Evolutionary conservation across 805 yeast species (phyloP).

Genomic region (Candida stauntonica): DNA sequence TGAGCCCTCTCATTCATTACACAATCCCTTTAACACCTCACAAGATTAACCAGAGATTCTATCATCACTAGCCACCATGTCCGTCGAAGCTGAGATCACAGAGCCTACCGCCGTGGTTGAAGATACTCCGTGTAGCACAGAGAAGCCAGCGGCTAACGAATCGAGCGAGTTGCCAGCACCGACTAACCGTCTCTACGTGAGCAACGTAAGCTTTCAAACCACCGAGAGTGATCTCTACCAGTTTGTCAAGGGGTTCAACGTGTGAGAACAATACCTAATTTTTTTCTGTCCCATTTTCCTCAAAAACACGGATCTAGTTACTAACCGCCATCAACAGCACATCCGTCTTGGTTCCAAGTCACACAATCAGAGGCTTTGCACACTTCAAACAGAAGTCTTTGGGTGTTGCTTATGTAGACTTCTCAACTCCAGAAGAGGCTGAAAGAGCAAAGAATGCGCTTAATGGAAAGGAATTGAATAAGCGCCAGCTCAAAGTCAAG

Average conservation of each 20-base stretch:
- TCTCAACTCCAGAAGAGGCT: constrained; percentile 60
- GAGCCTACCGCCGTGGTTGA: too few relatives aligned
- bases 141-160: background rate
- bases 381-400: constrained; percentile 39
- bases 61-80: background rate
- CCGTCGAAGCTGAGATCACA: background rate
- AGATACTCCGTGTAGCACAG: too few relatives aligned
- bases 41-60: too few relatives aligned
- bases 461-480: constrained; percentile 54
- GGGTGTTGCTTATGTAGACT: constrained; percentile 83
- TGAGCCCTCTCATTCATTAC: too few relatives aligned
- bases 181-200: constrained; percentile 43
- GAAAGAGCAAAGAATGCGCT: constrained; percentile 57
- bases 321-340: too few relatives aligned
- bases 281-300: background rate
- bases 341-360: constrained; percentile 50
- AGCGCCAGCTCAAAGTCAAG: constrained; percentile 37
- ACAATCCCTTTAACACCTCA: too few relatives aligned
- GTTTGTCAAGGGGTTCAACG: constrained; percentile 40
- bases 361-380: constrained; percentile 44
- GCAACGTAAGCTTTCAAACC: constrained; percentile 48
- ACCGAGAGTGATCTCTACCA: constrained; percentile 49
- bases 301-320: too few relatives aligned
- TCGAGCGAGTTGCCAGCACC: too few relatives aligned
- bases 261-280: constrained; percentile 33